A percentile compares a stretch with the other conserved stretches of the same genome.
Evolutionary conservation across 139 green algal species (phyloP).

Genomic region (Pleodorina starrii): DNA sequence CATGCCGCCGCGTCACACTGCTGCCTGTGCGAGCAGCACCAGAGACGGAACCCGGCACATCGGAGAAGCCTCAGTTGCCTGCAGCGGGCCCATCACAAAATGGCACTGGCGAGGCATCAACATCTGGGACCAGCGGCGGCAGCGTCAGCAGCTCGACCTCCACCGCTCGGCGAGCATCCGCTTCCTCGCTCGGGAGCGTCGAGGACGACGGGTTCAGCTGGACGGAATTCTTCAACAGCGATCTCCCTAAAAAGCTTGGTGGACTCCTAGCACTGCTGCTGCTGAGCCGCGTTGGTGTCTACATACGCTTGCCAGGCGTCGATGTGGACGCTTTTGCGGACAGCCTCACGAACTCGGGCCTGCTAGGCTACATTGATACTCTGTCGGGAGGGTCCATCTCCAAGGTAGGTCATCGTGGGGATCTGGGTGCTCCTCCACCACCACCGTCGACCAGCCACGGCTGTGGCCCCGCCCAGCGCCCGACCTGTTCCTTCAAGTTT

Average conservation of each 20-base stretch:
- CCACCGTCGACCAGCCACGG: too few species aligned
- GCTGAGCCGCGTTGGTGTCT: conserved; percentile 93
- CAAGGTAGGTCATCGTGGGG: conserved; percentile 36
- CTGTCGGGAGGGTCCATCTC: conserved; percentile 87
- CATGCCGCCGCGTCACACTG: conserved; percentile 2
- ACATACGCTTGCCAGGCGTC: conserved; percentile 93
- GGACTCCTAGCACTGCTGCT: conserved; percentile 87
- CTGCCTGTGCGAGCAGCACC: not conserved
- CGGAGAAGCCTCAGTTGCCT: conserved; percentile 30
- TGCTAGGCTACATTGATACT: conserved; percentile 96
- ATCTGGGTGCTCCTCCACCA: too few species aligned
- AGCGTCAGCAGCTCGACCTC: not conserved
- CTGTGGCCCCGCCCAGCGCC: too few species aligned
- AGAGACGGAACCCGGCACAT: conserved; percentile 25
- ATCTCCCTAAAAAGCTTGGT: conserved; percentile 85
- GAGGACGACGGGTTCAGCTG: conserved; percentile 71
- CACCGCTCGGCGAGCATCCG: not conserved
- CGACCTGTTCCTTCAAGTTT: too few species aligned
- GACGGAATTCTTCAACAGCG: conserved; percentile 74
- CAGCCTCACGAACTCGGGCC: conserved; percentile 77
- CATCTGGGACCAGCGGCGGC: not conserved
- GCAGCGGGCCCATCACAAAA: conserved; percentile 22
- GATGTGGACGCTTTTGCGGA: conserved; percentile 88
- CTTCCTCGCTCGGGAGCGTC: conserved; percentile 2
- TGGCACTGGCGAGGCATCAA: not conserved